These are phyloP conservation scores for Fonsecaea multimorphosa DNA, from an alignment of 2,329 filamentous ascomycete species.

Conservation along the genomic window DNA sequence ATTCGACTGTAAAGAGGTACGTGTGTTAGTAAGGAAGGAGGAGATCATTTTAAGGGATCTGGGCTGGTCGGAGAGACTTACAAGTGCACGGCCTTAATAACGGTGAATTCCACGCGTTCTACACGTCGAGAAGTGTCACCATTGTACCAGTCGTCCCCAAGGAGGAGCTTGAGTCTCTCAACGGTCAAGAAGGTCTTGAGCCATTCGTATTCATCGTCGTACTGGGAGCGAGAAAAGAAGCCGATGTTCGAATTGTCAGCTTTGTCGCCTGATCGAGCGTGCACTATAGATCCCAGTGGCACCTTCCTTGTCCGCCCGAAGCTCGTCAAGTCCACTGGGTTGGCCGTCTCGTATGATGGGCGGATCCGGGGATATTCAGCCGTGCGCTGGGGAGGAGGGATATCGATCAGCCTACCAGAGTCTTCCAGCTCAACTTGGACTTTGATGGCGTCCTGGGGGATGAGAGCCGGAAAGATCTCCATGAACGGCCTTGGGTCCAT, in stretches of 20 bases:
- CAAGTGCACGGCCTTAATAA: conserved; percentile 30
- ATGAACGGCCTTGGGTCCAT: conserved; percentile 54
- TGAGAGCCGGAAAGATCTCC: conserved; percentile 51
- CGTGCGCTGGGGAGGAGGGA: conserved; percentile 4
- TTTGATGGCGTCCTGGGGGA: conserved; percentile 37
- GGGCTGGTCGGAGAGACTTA: conserved; percentile 4
- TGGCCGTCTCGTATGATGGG: conserved; percentile 20
- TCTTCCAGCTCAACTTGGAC: conserved; percentile 27
- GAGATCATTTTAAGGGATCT: background rate
- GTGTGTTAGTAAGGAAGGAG: background rate
- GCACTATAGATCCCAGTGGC: conserved; percentile 51
- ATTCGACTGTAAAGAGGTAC: conserved; percentile 13
- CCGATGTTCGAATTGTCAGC: conserved; percentile 51
- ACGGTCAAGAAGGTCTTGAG: conserved; percentile 49
- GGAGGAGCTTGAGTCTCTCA: conserved; percentile 44
- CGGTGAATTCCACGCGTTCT: conserved; percentile 24
- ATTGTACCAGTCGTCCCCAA: conserved; percentile 22
- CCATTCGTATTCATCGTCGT: conserved; percentile 43
- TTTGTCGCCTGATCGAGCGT: conserved; percentile 52
- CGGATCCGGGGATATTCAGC: conserved; percentile 11
- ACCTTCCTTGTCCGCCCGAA: conserved; percentile 42
- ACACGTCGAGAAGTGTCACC: conserved; percentile 12
- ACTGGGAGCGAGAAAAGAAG: conserved; percentile 42
- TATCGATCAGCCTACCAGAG: background rate
- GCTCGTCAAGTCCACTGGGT: conserved; percentile 25